Conservation (phyloP, 441 rosid species). For the Mallotus japonicus region DNA sequence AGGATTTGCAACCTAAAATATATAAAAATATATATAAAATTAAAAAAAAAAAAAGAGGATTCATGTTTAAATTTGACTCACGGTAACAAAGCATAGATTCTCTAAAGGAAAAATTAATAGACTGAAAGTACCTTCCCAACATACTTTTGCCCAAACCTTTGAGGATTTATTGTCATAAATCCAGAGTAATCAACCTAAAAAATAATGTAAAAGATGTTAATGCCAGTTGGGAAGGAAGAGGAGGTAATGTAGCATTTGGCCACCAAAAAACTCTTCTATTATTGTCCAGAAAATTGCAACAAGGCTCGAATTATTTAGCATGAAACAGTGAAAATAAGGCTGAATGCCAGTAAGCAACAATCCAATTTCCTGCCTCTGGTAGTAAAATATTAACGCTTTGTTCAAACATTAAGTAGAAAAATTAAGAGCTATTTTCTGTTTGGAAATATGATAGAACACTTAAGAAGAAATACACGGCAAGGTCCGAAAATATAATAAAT, state of each 20-base stretch:
- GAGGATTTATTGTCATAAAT: conserved; percentile 98
- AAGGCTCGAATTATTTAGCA: background rate
- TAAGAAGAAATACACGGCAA: background rate
- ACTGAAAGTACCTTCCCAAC: conserved; percentile 80
- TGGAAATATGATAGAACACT: background rate
- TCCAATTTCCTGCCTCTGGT: background rate
- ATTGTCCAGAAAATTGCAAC: background rate
- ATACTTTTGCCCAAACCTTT: conserved; percentile 96
- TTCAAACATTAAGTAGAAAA: background rate
- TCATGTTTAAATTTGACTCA: conserved; percentile 16
- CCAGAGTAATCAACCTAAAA: conserved; percentile 96
- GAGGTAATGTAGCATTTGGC: background rate
- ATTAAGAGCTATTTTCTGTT: background rate
- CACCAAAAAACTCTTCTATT: background rate
- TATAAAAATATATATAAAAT: background rate
- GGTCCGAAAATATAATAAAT: background rate
- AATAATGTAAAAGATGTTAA: conserved; percentile 19
- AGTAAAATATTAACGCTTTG: background rate
- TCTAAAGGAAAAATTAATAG: conserved; percentile 16
- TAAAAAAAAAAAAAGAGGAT: conserved; percentile 7
- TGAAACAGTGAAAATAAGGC: background rate
- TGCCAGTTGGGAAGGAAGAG: background rate
- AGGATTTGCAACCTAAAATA: conserved; percentile 89
- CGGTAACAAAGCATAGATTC: conserved; percentile 16
- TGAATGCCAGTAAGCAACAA: background rate